A percentile compares a stretch with the other conserved stretches of the same genome.
phyloP scores from a whole-genome alignment of 2,329 filamentous ascomycete species.

The Exophiala spinifera region DNA sequence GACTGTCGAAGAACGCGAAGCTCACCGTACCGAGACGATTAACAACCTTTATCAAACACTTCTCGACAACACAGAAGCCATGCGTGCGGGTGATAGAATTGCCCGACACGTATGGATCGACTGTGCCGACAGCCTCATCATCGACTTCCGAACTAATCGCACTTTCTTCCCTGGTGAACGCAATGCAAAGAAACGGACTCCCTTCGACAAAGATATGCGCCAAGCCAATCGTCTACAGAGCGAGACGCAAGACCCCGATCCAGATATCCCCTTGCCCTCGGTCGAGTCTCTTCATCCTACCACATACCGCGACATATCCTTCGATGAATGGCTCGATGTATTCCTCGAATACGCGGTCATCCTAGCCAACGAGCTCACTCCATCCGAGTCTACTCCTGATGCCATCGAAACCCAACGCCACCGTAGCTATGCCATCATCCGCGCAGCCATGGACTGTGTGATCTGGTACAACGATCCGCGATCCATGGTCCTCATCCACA shows the following conservation, averaged over 20 bases:
- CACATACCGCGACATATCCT: slow-evolving; percentile 72
- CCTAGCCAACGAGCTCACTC: slow-evolving; percentile 59
- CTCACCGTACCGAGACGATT: slow-evolving; percentile 41
- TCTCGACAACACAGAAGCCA: slow-evolving; percentile 46
- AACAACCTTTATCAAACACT: slow-evolving; percentile 46
- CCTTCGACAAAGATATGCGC: slow-evolving; percentile 41
- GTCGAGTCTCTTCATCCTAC: slow-evolving; percentile 23
- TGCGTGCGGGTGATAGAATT: slow-evolving; percentile 50
- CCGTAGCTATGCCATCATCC: slow-evolving; percentile 66
- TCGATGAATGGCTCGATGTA: slow-evolving; percentile 81
- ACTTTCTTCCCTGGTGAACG: slow-evolving; percentile 53
- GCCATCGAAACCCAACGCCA: slow-evolving; percentile 39
- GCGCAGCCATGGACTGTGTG: slow-evolving; percentile 73
- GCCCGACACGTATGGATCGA: slow-evolving; percentile 57
- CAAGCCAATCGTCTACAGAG: slow-evolving; percentile 25
- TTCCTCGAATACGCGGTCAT: slow-evolving; percentile 84
- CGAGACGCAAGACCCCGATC: slow-evolving; percentile 6
- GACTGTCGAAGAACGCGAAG: slow-evolving; percentile 35
- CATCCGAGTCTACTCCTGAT: too few relatives aligned
- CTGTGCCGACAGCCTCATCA: slow-evolving; percentile 56
- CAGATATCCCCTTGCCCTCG: slow-evolving; percentile 16
- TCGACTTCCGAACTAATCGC: slow-evolving; percentile 59
- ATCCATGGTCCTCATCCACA: slow-evolving; percentile 68
- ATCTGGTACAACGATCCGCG: slow-evolving; percentile 72
- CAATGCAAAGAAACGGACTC: background rate